phyloP scores from a whole-genome alignment of 73 alveolate species.

The Uronychia setigera region DNA sequence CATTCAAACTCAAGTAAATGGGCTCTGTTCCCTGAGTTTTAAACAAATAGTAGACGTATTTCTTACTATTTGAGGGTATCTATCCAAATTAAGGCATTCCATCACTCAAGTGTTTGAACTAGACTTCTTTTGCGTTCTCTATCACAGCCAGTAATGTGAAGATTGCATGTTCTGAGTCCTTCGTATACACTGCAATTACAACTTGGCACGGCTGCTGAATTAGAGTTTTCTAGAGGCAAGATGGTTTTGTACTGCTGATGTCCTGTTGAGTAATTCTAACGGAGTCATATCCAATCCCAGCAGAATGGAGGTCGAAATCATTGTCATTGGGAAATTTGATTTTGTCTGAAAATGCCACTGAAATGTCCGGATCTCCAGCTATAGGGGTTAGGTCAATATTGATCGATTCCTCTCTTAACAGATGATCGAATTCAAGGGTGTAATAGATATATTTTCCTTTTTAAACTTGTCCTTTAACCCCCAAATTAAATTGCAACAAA shows the following conservation, averaged over 20 bases:
- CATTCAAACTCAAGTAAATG: background rate
- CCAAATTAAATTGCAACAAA: background rate
- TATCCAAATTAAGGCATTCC: background rate
- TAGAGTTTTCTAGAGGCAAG: background rate
- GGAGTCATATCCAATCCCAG: background rate
- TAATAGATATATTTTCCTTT: background rate
- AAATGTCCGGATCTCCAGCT: background rate
- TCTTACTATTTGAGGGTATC: background rate
- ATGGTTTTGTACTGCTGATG: background rate
- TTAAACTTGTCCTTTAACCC: background rate
- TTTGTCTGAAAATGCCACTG: background rate
- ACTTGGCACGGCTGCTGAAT: background rate
- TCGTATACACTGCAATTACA: background rate
- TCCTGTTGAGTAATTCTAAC: background rate
- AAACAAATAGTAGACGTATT: background rate
- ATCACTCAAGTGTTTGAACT: background rate
- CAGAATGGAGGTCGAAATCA: background rate
- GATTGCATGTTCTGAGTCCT: background rate
- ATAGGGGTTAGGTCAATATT: background rate
- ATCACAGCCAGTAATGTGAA: background rate
- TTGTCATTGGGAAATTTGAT: background rate
- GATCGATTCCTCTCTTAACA: background rate
- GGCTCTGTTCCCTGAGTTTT: background rate
- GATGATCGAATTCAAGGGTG: background rate
- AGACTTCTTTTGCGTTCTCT: background rate